Evolutionary conservation across 2,329 filamentous ascomycete genomes (phyloP).

Genomic region (Clonostachys rhizophaga): DNA sequence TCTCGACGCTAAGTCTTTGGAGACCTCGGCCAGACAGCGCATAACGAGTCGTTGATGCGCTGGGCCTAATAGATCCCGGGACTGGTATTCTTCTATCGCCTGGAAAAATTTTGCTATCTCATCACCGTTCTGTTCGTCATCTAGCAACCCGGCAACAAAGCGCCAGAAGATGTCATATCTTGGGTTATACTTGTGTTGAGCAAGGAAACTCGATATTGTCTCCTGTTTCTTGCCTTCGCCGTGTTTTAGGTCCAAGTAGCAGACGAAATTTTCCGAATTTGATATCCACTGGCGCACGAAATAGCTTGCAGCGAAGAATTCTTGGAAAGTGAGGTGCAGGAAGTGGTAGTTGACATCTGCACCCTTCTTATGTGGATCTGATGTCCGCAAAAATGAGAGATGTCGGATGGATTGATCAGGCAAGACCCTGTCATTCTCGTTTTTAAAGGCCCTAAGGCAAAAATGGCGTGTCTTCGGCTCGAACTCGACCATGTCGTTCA

Average conservation of each 20-base stretch:
- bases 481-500: conserved; percentile 25
- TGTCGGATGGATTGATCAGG: too few species aligned
- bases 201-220: conserved; percentile 15
- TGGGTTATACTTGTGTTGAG: conserved; percentile 26
- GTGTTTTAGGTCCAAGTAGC: too few species aligned
- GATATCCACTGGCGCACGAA: conserved; percentile 23
- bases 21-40: conserved; percentile 26
- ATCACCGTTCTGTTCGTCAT: conserved; percentile 2
- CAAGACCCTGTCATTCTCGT: too few species aligned
- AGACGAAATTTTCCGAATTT: not conserved
- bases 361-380: conserved; percentile 4
- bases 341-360: conserved; percentile 24
- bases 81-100: conserved; percentile 18
- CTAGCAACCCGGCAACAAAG: conserved; percentile 32
- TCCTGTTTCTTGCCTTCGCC: too few species aligned
- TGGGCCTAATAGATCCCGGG: conserved; percentile 26
- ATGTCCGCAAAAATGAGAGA: conserved; percentile 29
- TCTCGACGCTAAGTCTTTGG: not conserved
- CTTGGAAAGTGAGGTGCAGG: conserved; percentile 34
- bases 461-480: conserved; percentile 7
- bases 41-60: conserved; percentile 29
- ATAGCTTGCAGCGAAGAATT: conserved; percentile 33
- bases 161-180: conserved; percentile 35
- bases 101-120: conserved; percentile 16
- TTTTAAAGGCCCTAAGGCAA: not conserved